Percentiles rank a stretch among this genome's conserved stretches.
phyloP scores from a whole-genome alignment of 495 filamentous ascomycete genomes.

The Penicillium nucicola region DNA sequence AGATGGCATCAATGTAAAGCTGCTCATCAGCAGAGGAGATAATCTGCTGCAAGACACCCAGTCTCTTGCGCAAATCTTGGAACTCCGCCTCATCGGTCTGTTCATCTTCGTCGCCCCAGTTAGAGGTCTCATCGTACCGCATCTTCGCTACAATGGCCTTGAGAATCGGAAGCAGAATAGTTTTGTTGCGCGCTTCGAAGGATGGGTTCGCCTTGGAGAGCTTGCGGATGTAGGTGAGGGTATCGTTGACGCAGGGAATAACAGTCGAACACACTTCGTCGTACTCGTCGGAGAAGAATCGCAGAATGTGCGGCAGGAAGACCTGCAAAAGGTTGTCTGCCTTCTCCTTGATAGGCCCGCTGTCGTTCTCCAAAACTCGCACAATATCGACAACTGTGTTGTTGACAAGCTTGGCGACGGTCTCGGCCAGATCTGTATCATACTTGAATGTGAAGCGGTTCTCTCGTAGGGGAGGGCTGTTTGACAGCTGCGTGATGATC shows the following conservation, averaged over 20 bases:
- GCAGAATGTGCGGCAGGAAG: constrained; percentile 81
- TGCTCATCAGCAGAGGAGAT: constrained; percentile 80
- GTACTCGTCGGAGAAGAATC: constrained; percentile 96
- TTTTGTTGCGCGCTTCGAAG: constrained; percentile 63
- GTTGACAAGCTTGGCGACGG: constrained; percentile 94
- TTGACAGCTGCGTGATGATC: constrained; percentile 77
- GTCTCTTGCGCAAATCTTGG: constrained; percentile 82
- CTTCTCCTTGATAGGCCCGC: constrained; percentile 51
- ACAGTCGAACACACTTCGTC: constrained; percentile 96
- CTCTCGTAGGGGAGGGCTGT: constrained; percentile 72
- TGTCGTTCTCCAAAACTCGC: constrained; percentile 63
- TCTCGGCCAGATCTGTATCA: constrained; percentile 91
- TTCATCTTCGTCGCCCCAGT: constrained; percentile 92
- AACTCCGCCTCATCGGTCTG: constrained; percentile 99
- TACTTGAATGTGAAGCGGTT: constrained; percentile 77
- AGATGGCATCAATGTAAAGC: constrained; percentile 82
- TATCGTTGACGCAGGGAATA: constrained; percentile 84
- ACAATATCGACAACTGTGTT: constrained; percentile 82
- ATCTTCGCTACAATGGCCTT: constrained; percentile 92
- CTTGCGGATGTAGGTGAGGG: constrained; percentile 83
- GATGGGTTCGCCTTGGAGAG: constrained; percentile 57
- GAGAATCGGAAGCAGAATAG: constrained; percentile 80
- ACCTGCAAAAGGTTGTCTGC: constrained; percentile 73
- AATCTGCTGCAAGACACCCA: constrained; percentile 87
- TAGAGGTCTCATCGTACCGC: constrained; percentile 91